Evolutionary conservation across 129 eudicot species (phyloP).

Genomic region (Saussurea involucrata): DNA sequence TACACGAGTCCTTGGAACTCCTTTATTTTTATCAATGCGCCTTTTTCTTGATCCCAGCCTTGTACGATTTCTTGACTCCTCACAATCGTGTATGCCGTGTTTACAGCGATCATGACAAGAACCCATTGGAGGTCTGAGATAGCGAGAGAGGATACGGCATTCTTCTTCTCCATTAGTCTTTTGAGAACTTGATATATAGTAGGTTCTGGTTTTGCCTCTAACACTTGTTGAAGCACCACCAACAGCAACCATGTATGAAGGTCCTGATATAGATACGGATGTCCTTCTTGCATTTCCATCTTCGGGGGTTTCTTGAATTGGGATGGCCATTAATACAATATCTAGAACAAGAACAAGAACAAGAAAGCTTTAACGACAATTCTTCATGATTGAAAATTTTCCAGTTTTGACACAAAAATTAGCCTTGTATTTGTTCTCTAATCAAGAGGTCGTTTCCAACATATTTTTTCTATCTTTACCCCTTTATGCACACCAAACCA

Average conservation of each 20-base stretch:
- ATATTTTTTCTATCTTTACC: not conserved
- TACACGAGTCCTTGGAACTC: not conserved
- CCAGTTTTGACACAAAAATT: not conserved
- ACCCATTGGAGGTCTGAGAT: conserved; percentile 38
- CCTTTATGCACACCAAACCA: not conserved
- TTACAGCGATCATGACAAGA: conserved; percentile 21
- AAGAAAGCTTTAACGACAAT: conserved; percentile 8
- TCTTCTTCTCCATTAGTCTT: conserved; percentile 5
- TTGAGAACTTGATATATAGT: conserved; percentile 8
- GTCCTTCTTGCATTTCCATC: conserved; percentile 13
- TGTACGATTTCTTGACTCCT: not conserved
- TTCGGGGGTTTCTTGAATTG: conserved; percentile 14
- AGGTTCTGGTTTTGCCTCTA: conserved; percentile 11
- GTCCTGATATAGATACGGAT: conserved; percentile 24
- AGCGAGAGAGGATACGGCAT: conserved; percentile 10
- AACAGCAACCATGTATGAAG: conserved; percentile 22
- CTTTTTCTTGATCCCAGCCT: conserved; percentile 28
- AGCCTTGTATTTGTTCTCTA: not conserved
- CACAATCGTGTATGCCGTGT: not conserved
- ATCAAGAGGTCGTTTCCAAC: not conserved
- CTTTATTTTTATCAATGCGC: conserved; percentile 19
- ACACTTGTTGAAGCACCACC: conserved; percentile 13
- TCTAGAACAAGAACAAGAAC: conserved; percentile 4
- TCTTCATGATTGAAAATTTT: not conserved
- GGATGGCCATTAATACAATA: conserved; percentile 37